A percentile compares a stretch with the other conserved stretches of the same genome.
Evolutionary conservation across 2,329 filamentous ascomycete genomes (phyloP).

Genomic region (Beauveria brongniartii): DNA sequence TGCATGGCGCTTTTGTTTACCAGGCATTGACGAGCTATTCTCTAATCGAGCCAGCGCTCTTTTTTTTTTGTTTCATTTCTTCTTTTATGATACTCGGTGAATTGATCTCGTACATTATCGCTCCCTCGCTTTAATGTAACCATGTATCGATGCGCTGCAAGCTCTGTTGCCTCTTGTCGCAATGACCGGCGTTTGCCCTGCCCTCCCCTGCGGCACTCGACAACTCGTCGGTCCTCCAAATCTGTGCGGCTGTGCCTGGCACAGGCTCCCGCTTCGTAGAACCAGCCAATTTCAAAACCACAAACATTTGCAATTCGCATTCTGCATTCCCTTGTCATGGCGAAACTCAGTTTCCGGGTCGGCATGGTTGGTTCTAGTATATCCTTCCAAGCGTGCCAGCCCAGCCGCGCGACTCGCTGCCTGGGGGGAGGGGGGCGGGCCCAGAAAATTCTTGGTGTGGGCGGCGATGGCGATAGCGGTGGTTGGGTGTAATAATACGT

Average conservation of each 20-base stretch:
- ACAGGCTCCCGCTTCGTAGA: too few relatives aligned
- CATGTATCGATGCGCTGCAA: neutral
- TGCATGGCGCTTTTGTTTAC: too few relatives aligned
- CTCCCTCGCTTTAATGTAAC: too few relatives aligned
- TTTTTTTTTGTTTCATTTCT: too few relatives aligned
- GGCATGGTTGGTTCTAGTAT: neutral
- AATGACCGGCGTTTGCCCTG: neutral
- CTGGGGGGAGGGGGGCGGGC: neutral
- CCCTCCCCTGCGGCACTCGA: too few relatives aligned
- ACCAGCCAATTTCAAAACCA: neutral
- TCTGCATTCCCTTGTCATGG: constrained; percentile 5
- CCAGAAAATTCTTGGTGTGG: neutral
- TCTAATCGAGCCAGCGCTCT: too few relatives aligned
- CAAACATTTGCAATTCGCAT: neutral
- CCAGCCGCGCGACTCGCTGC: constrained; percentile 7
- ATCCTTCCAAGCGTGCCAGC: neutral
- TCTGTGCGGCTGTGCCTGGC: too few relatives aligned
- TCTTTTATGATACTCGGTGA: too few relatives aligned
- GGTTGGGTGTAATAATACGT: neutral
- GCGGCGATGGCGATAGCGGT: neutral
- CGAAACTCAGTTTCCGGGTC: neutral
- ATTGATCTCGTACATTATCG: too few relatives aligned
- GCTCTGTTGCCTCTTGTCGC: constrained; percentile 4
- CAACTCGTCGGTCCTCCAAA: too few relatives aligned
- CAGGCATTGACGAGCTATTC: too few relatives aligned